Conservation (phyloP, 2,329 filamentous ascomycete species). For the Nemania sp. region DNA sequence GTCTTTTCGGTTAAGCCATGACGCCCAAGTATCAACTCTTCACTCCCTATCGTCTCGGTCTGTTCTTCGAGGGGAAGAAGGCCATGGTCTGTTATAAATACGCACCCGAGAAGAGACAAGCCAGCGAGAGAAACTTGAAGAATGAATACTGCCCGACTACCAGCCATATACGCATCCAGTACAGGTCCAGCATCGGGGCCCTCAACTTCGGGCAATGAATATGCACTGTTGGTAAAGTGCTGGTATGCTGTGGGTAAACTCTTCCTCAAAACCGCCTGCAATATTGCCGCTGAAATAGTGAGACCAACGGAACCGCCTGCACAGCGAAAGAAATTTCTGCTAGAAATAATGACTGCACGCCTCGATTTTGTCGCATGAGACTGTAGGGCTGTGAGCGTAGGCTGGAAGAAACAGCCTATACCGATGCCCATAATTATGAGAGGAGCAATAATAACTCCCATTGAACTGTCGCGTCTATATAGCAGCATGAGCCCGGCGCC, state of each 20-base stretch:
- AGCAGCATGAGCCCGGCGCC: conserved; percentile 65
- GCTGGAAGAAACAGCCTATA: conserved; percentile 63
- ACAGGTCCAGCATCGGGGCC: conserved; percentile 50
- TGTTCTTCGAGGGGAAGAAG: conserved; percentile 51
- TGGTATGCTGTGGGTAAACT: conserved; percentile 46
- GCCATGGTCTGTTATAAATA: conserved; percentile 65
- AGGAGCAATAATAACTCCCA: conserved; percentile 63
- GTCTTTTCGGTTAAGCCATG: not conserved
- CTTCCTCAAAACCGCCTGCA: conserved; percentile 49
- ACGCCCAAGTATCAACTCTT: not conserved
- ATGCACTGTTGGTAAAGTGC: conserved; percentile 48
- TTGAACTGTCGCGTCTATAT: conserved; percentile 59
- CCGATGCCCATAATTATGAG: conserved; percentile 64
- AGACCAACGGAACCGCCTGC: conserved; percentile 70
- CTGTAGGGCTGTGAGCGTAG: conserved; percentile 67
- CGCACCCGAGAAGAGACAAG: conserved; percentile 61
- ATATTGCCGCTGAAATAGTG: conserved; percentile 66
- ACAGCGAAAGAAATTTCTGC: conserved; percentile 71
- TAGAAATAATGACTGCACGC: conserved; percentile 71
- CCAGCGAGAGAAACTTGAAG: conserved; percentile 67
- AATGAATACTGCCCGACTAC: conserved; percentile 67
- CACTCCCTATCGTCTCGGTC: not conserved
- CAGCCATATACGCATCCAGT: conserved; percentile 63
- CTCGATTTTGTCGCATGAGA: conserved; percentile 68
- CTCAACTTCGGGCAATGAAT: conserved; percentile 45